Evolutionary conservation across 2,329 filamentous ascomycete species (phyloP), one percentile per base, ranked within the genome.

Genomic region (Gyromitra esculenta): DNA sequence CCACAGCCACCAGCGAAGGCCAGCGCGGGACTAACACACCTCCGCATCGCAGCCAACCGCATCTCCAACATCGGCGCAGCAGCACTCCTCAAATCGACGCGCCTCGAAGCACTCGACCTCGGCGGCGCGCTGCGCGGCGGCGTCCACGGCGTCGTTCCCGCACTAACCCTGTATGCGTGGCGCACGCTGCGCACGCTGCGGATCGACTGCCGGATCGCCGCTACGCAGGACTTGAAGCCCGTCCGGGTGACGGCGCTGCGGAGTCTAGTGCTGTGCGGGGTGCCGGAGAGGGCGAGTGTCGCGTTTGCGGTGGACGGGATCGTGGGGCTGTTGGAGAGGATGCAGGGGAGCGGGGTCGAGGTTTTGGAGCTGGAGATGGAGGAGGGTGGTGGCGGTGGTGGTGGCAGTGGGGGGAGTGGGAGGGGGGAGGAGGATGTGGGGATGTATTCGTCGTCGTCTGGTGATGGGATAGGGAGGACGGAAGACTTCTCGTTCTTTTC

Each of bases 41-140:
- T 81, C 5, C 65, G 78, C 15, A 67, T 81, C 5, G 76, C 79
- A 0, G 75, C 70, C 9, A 81, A 80, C 54, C 70, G 65, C 13
- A 21, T 81, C 9, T 72, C 52, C 0, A 59, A 43, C 1, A 4
- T 11, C 2, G 71, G 76, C 1, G 63, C 79, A n/a, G 45, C 69
- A n/a, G 70, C 37, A 1, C 59, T 80, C 5, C 56, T 81, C 6
- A 77, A 73, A 11, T 79, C 79, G 25, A 79, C 77, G 1, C 73
- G 78, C 6, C 50, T 81, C 13, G 66, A 71, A 15, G 72, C 71
- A 1, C 71, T 81, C 1, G 80, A 81, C 48, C 69, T 79, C 7
- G 79, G 79, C 21, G 52, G 50, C 1, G 45, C 21, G 3, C 39
- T 75, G 2, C 15, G 11, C 8, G 35, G 43, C 5, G 35, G 66